phyloP scores from a whole-genome alignment of 768 basidiomycete genomes.

The Macrolepiota dolichaula region DNA sequence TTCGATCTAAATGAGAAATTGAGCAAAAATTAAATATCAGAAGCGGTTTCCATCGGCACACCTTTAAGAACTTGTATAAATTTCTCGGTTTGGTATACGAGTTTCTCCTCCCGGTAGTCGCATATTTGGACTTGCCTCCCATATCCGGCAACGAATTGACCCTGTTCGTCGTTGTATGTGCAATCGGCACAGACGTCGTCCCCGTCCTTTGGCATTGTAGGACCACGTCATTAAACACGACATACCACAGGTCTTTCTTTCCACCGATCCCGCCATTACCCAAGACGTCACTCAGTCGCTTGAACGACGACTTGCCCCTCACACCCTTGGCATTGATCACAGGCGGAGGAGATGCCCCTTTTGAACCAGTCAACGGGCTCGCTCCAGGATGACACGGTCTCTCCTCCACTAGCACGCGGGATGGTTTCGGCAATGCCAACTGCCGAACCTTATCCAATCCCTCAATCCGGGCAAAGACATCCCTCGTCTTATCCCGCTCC shows the following conservation, averaged over 20 bases:
- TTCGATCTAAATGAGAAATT: conserved; percentile 55
- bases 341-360: conserved; percentile 36
- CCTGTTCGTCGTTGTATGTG: conserved; percentile 61
- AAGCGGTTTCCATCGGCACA: conserved; percentile 23
- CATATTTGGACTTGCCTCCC: conserved; percentile 81
- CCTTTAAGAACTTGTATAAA: conserved; percentile 91
- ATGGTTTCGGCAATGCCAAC: conserved; percentile 86
- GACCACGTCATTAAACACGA: conserved; percentile 94
- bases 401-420: conserved; percentile 85
- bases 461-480: conserved; percentile 94
- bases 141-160: conserved; percentile 81
- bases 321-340: conserved; percentile 53
- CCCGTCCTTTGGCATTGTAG: conserved; percentile 89
- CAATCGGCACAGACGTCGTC: conserved; percentile 79
- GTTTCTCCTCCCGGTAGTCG: conserved; percentile 73
- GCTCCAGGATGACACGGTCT: conserved; percentile 43
- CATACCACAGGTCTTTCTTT: conserved; percentile 91
- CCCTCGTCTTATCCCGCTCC: conserved; percentile 91
- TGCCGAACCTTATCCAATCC: conserved; percentile 93
- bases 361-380: conserved; percentile 27
- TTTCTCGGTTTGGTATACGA: conserved; percentile 84
- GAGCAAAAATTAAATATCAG: not conserved
- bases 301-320: conserved; percentile 83
- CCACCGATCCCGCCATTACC: conserved; percentile 54
- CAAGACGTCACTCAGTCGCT: conserved; percentile 87